A percentile compares a stretch with the other conserved stretches of the same genome.
Conservation (phyloP, 2,329 filamentous ascomycete genomes). For the Xylariomycetidae sp. region DNA sequence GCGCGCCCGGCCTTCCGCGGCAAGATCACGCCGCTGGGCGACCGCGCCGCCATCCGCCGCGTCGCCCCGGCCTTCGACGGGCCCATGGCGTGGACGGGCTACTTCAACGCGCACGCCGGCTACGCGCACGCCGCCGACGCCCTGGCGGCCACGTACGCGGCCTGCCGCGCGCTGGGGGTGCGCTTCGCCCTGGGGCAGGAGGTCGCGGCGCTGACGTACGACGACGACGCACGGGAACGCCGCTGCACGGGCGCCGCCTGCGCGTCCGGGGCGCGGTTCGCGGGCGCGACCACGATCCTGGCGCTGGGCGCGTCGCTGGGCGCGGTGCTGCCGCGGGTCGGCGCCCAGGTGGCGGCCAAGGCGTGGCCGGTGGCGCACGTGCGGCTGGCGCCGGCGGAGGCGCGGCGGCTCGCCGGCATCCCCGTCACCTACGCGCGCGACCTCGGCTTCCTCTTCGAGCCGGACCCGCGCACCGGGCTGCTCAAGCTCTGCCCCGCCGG, state of each 20-base stretch:
- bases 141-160: conserved; percentile 38
- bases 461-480: conserved; percentile 50
- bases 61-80: conserved; percentile 43
- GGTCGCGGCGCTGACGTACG: conserved; percentile 35
- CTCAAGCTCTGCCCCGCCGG: conserved; percentile 57
- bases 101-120: conserved; percentile 51
- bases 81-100: conserved; percentile 46
- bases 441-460: conserved; percentile 61
- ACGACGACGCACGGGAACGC: conserved; percentile 19
- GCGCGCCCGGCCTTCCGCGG: conserved; percentile 32
- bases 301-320: conserved; percentile 45
- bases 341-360: conserved; percentile 45
- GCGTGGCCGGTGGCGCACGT: conserved; percentile 56
- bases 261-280: conserved; percentile 17
- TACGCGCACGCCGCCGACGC: conserved; percentile 52
- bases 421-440: conserved; percentile 57
- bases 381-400: conserved; percentile 48
- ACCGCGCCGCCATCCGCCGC: conserved; percentile 33
- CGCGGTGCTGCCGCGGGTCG: conserved; percentile 41
- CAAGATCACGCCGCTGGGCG: conserved; percentile 32
- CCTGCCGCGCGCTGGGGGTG: conserved; percentile 28
- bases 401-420: conserved; percentile 46
- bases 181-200: conserved; percentile 34
- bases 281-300: conserved; percentile 39
- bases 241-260: conserved; percentile 24